Evolutionary conservation across 1,139 yeast genomes (phyloP).

Genomic region (Arxiozyma telluris): DNA sequence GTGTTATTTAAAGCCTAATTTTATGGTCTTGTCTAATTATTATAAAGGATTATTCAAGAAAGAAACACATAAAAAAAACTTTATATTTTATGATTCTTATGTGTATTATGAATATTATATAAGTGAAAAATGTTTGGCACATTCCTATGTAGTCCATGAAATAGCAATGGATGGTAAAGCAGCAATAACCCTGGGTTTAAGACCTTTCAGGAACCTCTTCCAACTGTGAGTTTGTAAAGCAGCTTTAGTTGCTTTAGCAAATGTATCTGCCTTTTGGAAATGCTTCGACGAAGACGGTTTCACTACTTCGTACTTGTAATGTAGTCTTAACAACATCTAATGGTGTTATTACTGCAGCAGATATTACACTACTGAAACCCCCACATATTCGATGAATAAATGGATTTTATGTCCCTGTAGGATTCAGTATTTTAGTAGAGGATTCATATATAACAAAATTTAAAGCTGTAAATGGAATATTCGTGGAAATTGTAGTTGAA

Average conservation of each 20-base stretch:
- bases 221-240: constrained; percentile 59
- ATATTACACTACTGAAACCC: constrained; percentile 92
- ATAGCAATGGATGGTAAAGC: constrained; percentile 97
- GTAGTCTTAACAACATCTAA: constrained; percentile 89
- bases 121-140: constrained; percentile 56
- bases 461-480: constrained; percentile 90
- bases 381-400: constrained; percentile 87
- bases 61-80: too few relatives aligned
- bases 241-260: constrained; percentile 60
- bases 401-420: constrained; percentile 73
- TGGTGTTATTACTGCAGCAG: constrained; percentile 93
- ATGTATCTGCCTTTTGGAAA: constrained; percentile 56
- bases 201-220: constrained; percentile 68
- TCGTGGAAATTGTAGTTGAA: constrained; percentile 89
- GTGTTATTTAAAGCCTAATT: too few relatives aligned
- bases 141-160: constrained; percentile 96
- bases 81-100: neutral
- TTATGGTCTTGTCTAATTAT: too few relatives aligned
- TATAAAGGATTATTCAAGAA: too few relatives aligned
- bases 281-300: constrained; percentile 34
- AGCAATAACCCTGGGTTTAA: constrained; percentile 82
- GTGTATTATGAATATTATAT: neutral
- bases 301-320: constrained; percentile 46
- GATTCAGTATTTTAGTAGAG: constrained; percentile 66
- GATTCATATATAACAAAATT: constrained; percentile 91